These are phyloP conservation scores for Stylonectria norvegica DNA, from an alignment of 2,329 filamentous ascomycete species.

Conservation along the genomic window DNA sequence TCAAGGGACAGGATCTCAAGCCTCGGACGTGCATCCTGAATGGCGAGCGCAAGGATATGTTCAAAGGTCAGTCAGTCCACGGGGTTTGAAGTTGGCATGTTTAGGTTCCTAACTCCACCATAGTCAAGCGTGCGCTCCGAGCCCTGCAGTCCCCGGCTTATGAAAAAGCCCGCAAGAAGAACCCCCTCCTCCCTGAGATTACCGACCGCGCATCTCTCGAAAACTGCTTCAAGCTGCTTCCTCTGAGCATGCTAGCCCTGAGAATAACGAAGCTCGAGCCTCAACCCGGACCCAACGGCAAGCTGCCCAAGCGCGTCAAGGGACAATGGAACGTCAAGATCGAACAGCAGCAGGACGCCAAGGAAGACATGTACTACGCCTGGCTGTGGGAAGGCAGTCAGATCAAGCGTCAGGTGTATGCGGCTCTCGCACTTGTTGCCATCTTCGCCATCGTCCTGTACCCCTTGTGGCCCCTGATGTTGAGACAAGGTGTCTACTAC, in stretches of 20 bases:
- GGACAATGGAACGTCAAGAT: constrained; percentile 95
- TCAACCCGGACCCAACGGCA: constrained; percentile 60
- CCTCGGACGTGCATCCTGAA: constrained; percentile 87
- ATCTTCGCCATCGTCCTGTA: constrained; percentile 93
- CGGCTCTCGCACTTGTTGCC: constrained; percentile 72
- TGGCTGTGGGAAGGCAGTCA: constrained; percentile 96
- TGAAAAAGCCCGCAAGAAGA: constrained; percentile 84
- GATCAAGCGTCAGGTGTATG: constrained; percentile 90
- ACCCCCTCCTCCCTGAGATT: constrained; percentile 82
- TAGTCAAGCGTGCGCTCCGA: constrained; percentile 93
- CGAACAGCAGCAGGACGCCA: constrained; percentile 89
- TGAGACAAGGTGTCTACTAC: constrained; percentile 95
- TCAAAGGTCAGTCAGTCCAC: constrained; percentile 64
- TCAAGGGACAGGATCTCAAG: constrained; percentile 82
- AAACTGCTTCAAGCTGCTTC: constrained; percentile 91
- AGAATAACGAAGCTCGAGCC: constrained; percentile 75
- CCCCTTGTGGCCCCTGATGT: constrained; percentile 88
- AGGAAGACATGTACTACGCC: constrained; percentile 87
- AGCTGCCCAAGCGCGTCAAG: constrained; percentile 85
- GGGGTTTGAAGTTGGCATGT: background rate
- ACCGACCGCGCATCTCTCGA: constrained; percentile 85
- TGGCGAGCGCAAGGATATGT: constrained; percentile 97
- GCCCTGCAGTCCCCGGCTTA: constrained; percentile 87
- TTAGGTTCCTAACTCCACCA: constrained; percentile 9
- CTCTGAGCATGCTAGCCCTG: constrained; percentile 88